Base-by-base conservation (phyloP, 495 filamentous ascomycete genomes). In the Monascus purpureus region DNA sequence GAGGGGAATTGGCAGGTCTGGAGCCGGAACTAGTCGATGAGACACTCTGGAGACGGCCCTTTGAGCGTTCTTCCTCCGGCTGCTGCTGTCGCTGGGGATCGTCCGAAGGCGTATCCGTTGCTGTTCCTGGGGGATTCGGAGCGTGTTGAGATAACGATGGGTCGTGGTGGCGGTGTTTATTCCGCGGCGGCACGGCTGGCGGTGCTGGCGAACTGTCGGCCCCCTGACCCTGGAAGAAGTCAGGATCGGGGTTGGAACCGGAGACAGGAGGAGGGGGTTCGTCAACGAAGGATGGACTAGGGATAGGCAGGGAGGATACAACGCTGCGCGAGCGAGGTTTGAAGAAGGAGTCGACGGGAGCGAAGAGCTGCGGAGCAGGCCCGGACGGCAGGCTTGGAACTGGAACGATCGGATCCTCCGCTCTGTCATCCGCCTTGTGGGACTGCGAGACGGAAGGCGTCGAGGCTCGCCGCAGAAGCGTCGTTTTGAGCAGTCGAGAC, bases 391-490 rank as follows among this genome's bases (percentile, higher is more conserved):
- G 20, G 20, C 9, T 22, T 9, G 20, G 20, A 4, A 5, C 5
- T 22, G 20, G 20, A 4, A 4, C 20, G 20, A 4, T 22, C 5
- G 20, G 20, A 4, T 22, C 5, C 20, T 51, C 48, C 39, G 46
- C 40, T 39, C 37, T 45, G 47, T 45, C 35, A 41, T 30, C 48
- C 42, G 41, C 33, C 50, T 50, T 47, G 25, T 11, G 14, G 17
- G 19, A 12, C 19, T 17, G 31, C 4, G 52, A 45, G 35, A 38
- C 45, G 17, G 36, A 34, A 14, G 52, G 43, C 17, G 45, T 44
- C 25, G 58, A 55, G 42, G 56, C 57, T 57, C 54, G 56, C 32
- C 52, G 53, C 26, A 57, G 43, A 34, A 60, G 46, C 39, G 53
- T 59, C 12, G 50, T 41, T 41, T 57, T 58, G 33, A 59, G 39